Conservation (phyloP, 352 stramenopile genomes). For the Globisporangium camurandrum region DNA sequence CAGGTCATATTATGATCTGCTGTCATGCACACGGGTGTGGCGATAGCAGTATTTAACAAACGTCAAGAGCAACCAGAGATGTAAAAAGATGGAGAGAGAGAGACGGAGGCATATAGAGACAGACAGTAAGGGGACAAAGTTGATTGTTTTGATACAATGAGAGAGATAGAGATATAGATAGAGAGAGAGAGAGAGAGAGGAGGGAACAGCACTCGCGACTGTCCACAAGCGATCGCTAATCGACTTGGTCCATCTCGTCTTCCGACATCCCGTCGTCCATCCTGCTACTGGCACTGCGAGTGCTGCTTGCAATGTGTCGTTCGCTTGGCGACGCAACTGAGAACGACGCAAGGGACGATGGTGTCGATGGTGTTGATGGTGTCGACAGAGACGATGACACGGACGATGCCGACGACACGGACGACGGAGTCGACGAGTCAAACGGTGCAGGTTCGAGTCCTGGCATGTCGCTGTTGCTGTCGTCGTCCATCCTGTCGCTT, state of each 20-base stretch:
- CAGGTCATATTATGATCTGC: background rate
- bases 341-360: too few species aligned
- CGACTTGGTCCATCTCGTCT: slow-evolving; percentile 64
- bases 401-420: slow-evolving; percentile 26
- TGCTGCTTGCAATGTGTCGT: slow-evolving; percentile 14
- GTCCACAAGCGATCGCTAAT: slow-evolving; percentile 16
- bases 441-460: background rate
- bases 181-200: background rate
- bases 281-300: slow-evolving; percentile 20
- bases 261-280: slow-evolving; percentile 57
- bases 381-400: slow-evolving; percentile 24
- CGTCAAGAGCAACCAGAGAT: too few species aligned
- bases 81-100: too few species aligned
- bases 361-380: too few species aligned
- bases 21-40: background rate
- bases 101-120: too few species aligned
- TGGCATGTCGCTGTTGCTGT: slow-evolving; percentile 5
- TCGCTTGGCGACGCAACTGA: background rate
- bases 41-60: too few species aligned
- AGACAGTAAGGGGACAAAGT: too few species aligned
- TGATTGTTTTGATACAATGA: too few species aligned
- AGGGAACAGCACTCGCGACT: background rate
- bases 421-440: slow-evolving; percentile 6
- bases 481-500: background rate
- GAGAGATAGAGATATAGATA: background rate